Evolutionary conservation across 2,329 filamentous ascomycete genomes (phyloP).

Genomic region (Coniochaeta prunicola): DNA sequence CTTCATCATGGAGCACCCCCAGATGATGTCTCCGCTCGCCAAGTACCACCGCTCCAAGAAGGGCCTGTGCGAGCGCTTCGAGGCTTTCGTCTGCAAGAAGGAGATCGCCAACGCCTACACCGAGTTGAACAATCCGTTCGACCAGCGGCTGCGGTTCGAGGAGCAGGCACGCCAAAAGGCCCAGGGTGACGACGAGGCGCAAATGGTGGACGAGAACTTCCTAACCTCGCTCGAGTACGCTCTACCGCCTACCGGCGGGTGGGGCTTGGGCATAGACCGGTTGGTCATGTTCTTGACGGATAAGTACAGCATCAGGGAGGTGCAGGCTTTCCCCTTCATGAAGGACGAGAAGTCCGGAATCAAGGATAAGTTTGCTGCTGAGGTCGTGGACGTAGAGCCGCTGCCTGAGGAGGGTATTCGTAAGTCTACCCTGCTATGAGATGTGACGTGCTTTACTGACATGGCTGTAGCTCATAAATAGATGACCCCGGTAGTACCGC

Average conservation of each 20-base stretch:
- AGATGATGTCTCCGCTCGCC: slow-evolving; percentile 91
- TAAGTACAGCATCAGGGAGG: slow-evolving; percentile 94
- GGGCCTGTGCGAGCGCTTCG: slow-evolving; percentile 92
- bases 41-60: slow-evolving; percentile 81
- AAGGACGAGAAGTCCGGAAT: slow-evolving; percentile 63
- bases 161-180: slow-evolving; percentile 95
- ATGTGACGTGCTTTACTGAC: background rate
- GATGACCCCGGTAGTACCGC: background rate
- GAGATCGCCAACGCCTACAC: slow-evolving; percentile 97
- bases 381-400: slow-evolving; percentile 22
- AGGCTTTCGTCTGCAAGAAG: slow-evolving; percentile 95
- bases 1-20: slow-evolving; percentile 72
- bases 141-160: slow-evolving; percentile 85
- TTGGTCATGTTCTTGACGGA: slow-evolving; percentile 59
- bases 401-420: slow-evolving; percentile 27
- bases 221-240: slow-evolving; percentile 69
- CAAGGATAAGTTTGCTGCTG: slow-evolving; percentile 39
- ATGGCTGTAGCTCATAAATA: background rate
- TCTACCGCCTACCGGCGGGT: slow-evolving; percentile 87
- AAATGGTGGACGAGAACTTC: slow-evolving; percentile 94
- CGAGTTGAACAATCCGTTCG: slow-evolving; percentile 94
- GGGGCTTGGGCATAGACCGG: slow-evolving; percentile 93
- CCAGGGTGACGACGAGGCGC: slow-evolving; percentile 94
- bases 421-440: slow-evolving; percentile 12
- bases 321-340: slow-evolving; percentile 96